A percentile compares a stretch with the other conserved stretches of the same genome.
phyloP scores from a whole-genome alignment of 108 stramenopile species.

The Nitzschia palea region DNA sequence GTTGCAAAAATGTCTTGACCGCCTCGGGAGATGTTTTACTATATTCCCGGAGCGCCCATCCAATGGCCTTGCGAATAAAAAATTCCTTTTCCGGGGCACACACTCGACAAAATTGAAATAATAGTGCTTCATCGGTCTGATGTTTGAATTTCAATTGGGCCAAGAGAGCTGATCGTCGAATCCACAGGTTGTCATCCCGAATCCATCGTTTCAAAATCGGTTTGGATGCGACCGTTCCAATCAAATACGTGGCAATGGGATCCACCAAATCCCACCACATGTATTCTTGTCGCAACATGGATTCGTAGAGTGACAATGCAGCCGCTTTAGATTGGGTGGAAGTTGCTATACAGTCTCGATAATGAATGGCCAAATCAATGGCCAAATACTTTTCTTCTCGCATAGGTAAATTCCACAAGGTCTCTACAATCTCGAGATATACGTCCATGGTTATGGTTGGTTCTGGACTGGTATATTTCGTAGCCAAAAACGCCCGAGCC shows the following conservation, averaged over 20 bases:
- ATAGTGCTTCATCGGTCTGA: slow-evolving; percentile 1
- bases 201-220: slow-evolving; percentile 12
- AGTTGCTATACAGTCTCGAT: background rate
- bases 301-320: background rate
- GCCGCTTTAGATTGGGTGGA: no score
- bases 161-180: slow-evolving; percentile 10
- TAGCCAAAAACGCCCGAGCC: background rate
- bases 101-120: slow-evolving; percentile 1
- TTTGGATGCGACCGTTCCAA: background rate
- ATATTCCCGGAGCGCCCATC: slow-evolving; percentile 24
- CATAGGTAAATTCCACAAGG: slow-evolving; percentile 9
- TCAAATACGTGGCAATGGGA: slow-evolving; percentile 8
- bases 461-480: background rate
- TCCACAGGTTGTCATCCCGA: slow-evolving; percentile 10
- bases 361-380: slow-evolving; percentile 19
- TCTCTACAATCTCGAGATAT: background rate
- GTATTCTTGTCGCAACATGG: slow-evolving; percentile 7
- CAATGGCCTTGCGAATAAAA: slow-evolving; percentile 34
- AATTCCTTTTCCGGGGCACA: slow-evolving; percentile 16
- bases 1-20: slow-evolving; percentile 4
- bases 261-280: slow-evolving; percentile 28
- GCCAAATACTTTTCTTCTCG: slow-evolving; percentile 25
- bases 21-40: slow-evolving; percentile 11
- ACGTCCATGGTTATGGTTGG: background rate
- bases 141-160: slow-evolving; percentile 22